Evolutionary conservation across 2,329 filamentous ascomycete genomes (phyloP).

Genomic region (Colletotrichum liaoningense): DNA sequence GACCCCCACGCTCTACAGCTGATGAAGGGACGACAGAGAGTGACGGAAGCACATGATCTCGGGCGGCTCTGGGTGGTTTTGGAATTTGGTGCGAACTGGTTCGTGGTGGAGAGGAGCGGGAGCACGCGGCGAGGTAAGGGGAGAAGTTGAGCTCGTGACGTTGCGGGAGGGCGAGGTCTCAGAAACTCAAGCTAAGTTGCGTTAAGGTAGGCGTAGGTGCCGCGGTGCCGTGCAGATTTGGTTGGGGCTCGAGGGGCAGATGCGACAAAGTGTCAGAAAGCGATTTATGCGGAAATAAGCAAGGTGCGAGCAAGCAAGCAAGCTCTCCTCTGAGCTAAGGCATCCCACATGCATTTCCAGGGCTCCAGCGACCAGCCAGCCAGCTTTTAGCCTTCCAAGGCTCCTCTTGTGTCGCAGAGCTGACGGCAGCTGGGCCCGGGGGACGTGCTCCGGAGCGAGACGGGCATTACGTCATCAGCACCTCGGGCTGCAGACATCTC

Average conservation of each 20-base stretch:
- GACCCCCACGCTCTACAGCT: constrained; percentile 32
- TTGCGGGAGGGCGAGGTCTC: constrained; percentile 21
- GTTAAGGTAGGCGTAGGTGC: constrained; percentile 2
- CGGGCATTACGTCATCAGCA: constrained; percentile 11
- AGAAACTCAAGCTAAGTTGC: not conserved
- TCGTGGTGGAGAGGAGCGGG: constrained; percentile 10
- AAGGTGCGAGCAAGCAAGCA: not conserved
- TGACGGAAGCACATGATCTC: constrained; percentile 33
- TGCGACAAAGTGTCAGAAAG: constrained; percentile 20
- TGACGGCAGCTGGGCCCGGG: not conserved
- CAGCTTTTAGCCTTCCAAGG: too few species aligned
- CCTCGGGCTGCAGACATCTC: not conserved
- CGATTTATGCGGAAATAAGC: constrained; percentile 7
- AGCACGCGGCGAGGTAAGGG: constrained; percentile 24
- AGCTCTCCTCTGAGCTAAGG: not conserved
- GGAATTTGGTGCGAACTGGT: not conserved
- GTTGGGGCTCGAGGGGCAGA: constrained; percentile 5
- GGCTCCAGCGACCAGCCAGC: too few species aligned
- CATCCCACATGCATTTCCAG: not conserved
- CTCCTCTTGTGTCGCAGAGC: not conserved
- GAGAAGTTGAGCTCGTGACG: constrained; percentile 27
- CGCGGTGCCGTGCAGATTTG: not conserved
- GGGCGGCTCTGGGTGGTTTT: constrained; percentile 11
- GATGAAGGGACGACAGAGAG: constrained; percentile 7
- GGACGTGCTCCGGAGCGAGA: constrained; percentile 7